phyloP scores from a whole-genome alignment of 257 asterid species.

The Eustoma russellianum region DNA sequence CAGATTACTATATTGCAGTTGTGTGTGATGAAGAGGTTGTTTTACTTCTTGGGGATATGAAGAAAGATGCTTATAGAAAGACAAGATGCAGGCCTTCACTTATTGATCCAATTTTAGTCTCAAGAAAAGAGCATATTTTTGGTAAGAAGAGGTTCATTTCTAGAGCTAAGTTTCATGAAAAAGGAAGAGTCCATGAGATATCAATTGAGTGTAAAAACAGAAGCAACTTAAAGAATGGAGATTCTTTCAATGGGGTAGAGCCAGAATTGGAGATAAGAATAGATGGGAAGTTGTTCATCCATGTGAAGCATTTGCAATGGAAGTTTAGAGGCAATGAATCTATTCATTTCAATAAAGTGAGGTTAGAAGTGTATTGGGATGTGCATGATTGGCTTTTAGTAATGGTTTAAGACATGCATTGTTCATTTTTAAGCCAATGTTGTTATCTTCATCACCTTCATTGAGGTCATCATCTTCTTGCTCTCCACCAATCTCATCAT shows the following conservation, averaged over 20 bases:
- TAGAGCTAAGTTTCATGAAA: conserved; percentile 63
- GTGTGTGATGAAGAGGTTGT: conserved; percentile 71
- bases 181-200: conserved; percentile 68
- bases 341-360: conserved; percentile 42
- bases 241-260: conserved; percentile 29
- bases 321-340: conserved; percentile 85
- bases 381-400: conserved; percentile 85
- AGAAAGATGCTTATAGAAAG: conserved; percentile 76
- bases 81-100: conserved; percentile 81
- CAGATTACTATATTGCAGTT: conserved; percentile 89
- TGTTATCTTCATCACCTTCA: conserved; percentile 25
- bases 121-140: conserved; percentile 80
- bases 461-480: conserved; percentile 16
- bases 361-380: conserved; percentile 78
- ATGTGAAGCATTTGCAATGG: conserved; percentile 87
- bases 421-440: conserved; percentile 81
- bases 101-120: conserved; percentile 60
- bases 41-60: conserved; percentile 63
- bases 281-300: conserved; percentile 60
- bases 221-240: conserved; percentile 5
- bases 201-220: conserved; percentile 65
- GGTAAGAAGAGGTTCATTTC: conserved; percentile 70
- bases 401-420: conserved; percentile 75
- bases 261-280: conserved; percentile 91
- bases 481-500: conserved; percentile 25